Base-by-base conservation (phyloP, 257 asterid species). In the Scutellaria barbata region DNA sequence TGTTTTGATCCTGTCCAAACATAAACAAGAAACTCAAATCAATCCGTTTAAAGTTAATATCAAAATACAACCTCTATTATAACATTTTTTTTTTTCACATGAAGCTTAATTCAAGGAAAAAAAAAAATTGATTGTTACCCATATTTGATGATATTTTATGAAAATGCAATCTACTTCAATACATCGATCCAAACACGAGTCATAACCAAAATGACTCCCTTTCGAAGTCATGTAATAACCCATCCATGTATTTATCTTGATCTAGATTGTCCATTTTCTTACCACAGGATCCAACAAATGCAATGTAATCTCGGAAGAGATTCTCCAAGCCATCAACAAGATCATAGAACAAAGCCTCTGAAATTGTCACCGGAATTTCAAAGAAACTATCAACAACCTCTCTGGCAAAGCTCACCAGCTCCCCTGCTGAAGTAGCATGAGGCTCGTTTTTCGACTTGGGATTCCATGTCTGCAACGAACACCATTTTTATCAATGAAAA, bases 371-470 rank as follows among this genome's bases (percentile, higher is more conserved):
- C 1, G 93, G 95, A 53, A 89, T 92, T 25, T 92, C 96, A 10
- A 92, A 93, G 81, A 94, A 89, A 69, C 53, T 81, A 6, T 86
- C 96, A 40, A 87, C 71, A 2, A 84, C 85, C 71, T 89, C 97
- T 74, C 82, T 89, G 17, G 81, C 87, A 39, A 80, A 88, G 71
- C 63, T 74, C 67, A 85, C 79, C 33, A 93, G 70, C 63, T 90
- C 98, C 1, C 77, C 89, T 2, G 88, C 90, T 5, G 97, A 90
- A 46, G 87, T 74, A 55, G 96, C 96, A 41, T 93, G 87, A 0
- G 98, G 98, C 68, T 90, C 97, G 5, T 80, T 84, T 79, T 90
- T 89, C 12, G 94, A 89, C 79, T 86, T 90, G 13, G 98, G 98
- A 68, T 93, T 89, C 98, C 98, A 93, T 30, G 94, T 90, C 98